phyloP scores from a whole-genome alignment of 352 stramenopile genomes.

The Phytophthora quininea region DNA sequence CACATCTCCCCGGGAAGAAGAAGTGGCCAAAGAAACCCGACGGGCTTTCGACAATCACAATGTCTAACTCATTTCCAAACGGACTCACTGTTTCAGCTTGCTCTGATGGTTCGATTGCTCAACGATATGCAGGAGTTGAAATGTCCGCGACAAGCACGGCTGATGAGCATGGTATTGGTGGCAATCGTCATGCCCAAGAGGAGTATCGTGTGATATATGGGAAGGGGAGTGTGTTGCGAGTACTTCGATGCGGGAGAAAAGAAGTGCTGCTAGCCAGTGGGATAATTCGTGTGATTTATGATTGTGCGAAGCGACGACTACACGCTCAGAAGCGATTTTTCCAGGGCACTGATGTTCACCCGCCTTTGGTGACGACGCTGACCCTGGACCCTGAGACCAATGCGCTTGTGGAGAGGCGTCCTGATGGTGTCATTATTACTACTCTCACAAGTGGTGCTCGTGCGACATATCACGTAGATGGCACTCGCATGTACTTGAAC shows the following conservation, averaged over 20 bases:
- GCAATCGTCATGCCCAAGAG: conserved; percentile 2
- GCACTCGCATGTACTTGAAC: conserved; percentile 67
- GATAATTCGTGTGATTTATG: conserved; percentile 27
- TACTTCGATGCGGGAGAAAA: conserved; percentile 41
- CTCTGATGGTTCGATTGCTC: conserved; percentile 66
- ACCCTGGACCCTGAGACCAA: conserved; percentile 77
- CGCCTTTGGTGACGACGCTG: conserved; percentile 23
- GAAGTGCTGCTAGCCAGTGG: conserved; percentile 62
- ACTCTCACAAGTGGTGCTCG: conserved; percentile 65
- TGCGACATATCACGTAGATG: conserved; percentile 68
- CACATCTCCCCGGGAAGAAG: conserved; percentile 41
- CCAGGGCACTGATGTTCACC: conserved; percentile 1
- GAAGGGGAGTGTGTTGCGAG: conserved; percentile 59
- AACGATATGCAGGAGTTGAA: conserved; percentile 33
- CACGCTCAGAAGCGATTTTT: conserved; percentile 1
- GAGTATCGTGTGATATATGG: conserved; percentile 60
- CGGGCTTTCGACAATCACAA: conserved; percentile 46
- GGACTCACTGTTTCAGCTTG: conserved; percentile 56
- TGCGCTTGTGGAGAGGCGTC: conserved; percentile 56
- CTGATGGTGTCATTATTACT: conserved; percentile 62
- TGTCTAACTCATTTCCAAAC: conserved; percentile 54
- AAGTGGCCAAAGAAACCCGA: conserved; percentile 53
- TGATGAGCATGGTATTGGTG: not conserved
- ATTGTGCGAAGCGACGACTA: conserved; percentile 12
- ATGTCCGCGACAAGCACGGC: not conserved